A percentile compares a stretch with the other conserved stretches of the same genome.
These are phyloP conservation scores for Leccinum angustisporum DNA, from an alignment of 1,284 basidiomycete species.

Conservation along the genomic window DNA sequence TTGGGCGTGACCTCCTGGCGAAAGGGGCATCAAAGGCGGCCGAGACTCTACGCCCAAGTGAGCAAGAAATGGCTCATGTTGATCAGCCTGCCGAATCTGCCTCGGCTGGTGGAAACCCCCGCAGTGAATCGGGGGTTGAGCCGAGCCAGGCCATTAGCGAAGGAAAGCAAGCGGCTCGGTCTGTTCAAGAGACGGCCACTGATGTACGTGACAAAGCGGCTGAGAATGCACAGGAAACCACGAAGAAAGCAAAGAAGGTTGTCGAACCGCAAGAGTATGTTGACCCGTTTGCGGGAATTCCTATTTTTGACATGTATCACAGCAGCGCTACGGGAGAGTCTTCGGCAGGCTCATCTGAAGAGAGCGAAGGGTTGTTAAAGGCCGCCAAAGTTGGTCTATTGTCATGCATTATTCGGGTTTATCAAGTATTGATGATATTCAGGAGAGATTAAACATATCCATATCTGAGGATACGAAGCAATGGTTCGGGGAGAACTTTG, in stretches of 20 bases:
- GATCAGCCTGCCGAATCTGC: conserved; percentile 55
- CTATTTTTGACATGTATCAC: not conserved
- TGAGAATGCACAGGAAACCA: conserved; percentile 3
- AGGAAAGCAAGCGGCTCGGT: conserved; percentile 27
- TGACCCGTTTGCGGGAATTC: not conserved
- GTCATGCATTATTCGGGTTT: not conserved
- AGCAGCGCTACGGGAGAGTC: conserved; percentile 2
- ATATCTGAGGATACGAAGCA: conserved; percentile 44
- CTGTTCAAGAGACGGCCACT: conserved; percentile 15
- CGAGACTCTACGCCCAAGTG: conserved; percentile 65
- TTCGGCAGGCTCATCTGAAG: conserved; percentile 14
- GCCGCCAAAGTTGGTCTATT: conserved; percentile 35
- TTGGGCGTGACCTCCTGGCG: conserved; percentile 86
- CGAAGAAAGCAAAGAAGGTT: conserved; percentile 17
- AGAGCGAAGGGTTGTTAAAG: conserved; percentile 31
- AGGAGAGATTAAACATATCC: conserved; percentile 27
- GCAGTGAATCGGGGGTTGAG: conserved; percentile 35
- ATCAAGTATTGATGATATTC: not conserved
- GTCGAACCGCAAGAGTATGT: conserved; percentile 22
- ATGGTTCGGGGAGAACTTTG: conserved; percentile 36
- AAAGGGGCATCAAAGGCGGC: conserved; percentile 76
- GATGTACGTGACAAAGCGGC: conserved; percentile 13
- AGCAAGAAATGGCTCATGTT: conserved; percentile 62
- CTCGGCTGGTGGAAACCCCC: conserved; percentile 48
- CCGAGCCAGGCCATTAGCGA: conserved; percentile 28